These are phyloP conservation scores for Globisporangium perplexum DNA, from an alignment of 352 stramenopile species.

Conservation along the genomic window DNA sequence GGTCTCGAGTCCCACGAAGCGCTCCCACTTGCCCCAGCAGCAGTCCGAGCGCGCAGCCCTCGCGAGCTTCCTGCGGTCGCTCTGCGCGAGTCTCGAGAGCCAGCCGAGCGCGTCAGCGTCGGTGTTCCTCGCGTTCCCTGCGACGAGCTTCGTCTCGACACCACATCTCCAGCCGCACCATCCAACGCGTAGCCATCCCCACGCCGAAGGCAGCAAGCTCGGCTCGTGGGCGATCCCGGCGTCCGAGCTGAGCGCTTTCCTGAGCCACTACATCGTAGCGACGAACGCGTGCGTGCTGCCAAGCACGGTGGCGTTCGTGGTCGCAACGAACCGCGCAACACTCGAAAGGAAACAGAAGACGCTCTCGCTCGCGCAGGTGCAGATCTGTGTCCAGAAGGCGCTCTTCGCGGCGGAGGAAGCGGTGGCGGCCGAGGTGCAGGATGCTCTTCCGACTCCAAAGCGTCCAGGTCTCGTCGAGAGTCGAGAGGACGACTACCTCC, in stretches of 20 bases:
- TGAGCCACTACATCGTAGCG: conserved; percentile 15
- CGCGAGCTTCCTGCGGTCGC: conserved; percentile 15
- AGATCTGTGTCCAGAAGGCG: conserved; percentile 22
- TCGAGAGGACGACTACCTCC: background rate
- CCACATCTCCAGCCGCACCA: background rate
- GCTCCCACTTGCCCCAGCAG: too few relatives aligned
- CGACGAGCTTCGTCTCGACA: conserved; percentile 2
- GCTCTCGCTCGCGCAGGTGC: conserved; percentile 18
- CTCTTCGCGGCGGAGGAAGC: conserved; percentile 22
- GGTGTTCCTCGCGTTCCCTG: conserved; percentile 19
- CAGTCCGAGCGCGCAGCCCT: conserved; percentile 9
- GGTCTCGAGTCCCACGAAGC: background rate
- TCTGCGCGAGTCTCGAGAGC: conserved; percentile 16
- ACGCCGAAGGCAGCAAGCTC: background rate
- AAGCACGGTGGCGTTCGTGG: conserved; percentile 23
- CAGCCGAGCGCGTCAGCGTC: conserved; percentile 1
- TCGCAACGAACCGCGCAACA: conserved; percentile 11
- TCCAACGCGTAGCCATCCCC: background rate
- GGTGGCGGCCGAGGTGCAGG: background rate
- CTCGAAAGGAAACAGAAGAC: conserved; percentile 19
- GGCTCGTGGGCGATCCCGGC: conserved; percentile 23
- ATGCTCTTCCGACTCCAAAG: too few relatives aligned
- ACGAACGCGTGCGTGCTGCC: conserved; percentile 22
- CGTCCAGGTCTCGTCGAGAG: background rate
- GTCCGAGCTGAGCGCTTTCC: conserved; percentile 15